Conservation (phyloP, 73 alveolate genomes). For the Tetrahymena borealis region DNA sequence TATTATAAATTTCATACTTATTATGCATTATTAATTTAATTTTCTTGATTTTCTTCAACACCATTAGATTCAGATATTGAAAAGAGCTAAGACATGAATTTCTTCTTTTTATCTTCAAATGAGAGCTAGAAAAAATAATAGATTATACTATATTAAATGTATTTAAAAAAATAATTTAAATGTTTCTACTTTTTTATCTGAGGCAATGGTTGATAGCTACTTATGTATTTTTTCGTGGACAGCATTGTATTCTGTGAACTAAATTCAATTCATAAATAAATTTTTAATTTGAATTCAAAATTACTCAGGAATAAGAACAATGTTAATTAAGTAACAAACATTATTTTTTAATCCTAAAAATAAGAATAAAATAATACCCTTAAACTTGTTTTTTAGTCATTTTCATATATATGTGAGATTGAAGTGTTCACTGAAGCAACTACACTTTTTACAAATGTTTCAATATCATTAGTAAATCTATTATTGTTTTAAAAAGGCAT, state of each 20-base stretch:
- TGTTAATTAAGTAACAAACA: no score
- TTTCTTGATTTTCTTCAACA: not conserved
- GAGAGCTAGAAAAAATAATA: no score
- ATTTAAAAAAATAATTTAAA: not conserved
- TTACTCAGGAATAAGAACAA: no score
- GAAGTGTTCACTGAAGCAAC: not conserved
- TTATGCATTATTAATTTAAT: not conserved
- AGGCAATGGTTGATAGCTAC: not conserved
- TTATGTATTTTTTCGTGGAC: not conserved
- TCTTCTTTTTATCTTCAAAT: not conserved
- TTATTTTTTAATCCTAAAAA: no score
- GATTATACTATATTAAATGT: no score
- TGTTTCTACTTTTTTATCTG: not conserved
- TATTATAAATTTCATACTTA: not conserved
- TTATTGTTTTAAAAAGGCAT: not conserved
- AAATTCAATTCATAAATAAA: not conserved
- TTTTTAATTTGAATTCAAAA: not conserved
- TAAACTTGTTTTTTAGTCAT: not conserved
- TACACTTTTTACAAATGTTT: not conserved
- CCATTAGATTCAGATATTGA: not conserved
- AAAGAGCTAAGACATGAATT: not conserved
- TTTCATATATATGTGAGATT: not conserved
- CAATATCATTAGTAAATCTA: not conserved
- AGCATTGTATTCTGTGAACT: not conserved
- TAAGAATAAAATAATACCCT: not conserved